Conservation (phyloP, 768 basidiomycete genomes). For the Daedaleopsis sinensis region DNA sequence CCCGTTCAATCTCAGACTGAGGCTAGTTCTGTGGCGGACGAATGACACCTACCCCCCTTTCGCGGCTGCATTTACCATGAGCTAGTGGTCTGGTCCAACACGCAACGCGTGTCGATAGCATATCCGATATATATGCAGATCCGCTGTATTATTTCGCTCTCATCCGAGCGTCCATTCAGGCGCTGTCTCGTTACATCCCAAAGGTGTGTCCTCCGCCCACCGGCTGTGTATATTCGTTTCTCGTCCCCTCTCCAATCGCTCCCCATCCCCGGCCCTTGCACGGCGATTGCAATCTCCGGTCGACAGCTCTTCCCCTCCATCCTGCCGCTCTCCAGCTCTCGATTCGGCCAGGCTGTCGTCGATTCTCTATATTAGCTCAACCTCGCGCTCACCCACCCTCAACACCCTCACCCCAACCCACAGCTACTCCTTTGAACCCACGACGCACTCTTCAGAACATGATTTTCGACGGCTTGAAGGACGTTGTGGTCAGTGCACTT, state of each 20-base stretch:
- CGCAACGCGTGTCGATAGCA: too few species aligned
- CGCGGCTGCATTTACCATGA: too few species aligned
- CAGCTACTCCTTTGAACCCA: not conserved
- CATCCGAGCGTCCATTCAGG: too few species aligned
- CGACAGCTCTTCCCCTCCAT: constrained; percentile 3
- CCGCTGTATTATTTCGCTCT: too few species aligned
- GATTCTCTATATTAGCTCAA: not conserved
- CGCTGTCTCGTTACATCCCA: too few species aligned
- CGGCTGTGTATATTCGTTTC: not conserved
- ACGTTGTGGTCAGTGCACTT: constrained; percentile 10
- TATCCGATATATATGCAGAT: too few species aligned
- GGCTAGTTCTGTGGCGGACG: too few species aligned
- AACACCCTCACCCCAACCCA: not conserved
- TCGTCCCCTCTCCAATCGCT: not conserved
- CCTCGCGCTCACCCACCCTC: not conserved
- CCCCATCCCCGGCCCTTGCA: not conserved
- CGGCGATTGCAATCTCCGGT: constrained; percentile 2
- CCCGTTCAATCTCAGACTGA: not conserved
- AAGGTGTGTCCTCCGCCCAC: not conserved
- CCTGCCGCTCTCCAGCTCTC: not conserved
- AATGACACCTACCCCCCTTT: too few species aligned
- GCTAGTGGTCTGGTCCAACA: too few species aligned
- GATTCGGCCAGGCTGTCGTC: not conserved
- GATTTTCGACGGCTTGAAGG: constrained; percentile 7
- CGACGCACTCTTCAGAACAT: not conserved